Evolutionary conservation across 2,329 filamentous ascomycete genomes (phyloP), one percentile per base, ranked within the genome.

Genomic region (Talaromyces piceae): DNA sequence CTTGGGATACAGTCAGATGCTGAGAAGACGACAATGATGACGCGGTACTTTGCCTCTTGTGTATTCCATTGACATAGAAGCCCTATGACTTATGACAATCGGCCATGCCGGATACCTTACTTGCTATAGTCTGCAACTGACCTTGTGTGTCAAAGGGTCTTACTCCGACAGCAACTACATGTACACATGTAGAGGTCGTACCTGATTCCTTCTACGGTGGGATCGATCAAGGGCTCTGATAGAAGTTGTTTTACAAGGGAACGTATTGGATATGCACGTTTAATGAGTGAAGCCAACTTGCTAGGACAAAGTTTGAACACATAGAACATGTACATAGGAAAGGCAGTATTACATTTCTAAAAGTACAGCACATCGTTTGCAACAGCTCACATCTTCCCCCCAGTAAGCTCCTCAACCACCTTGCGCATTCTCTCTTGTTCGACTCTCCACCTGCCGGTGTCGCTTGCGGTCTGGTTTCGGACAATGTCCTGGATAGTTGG

Each of bases 391-490:
- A 81, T 73, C 72, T 83, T 85, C 47, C 83, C 83, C 50, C 84
- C 84, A 18, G 83, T 87, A 60, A 87, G 73, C 60, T 79, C 76
- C 67, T 86, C 83, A 7, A 79, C 82, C 62, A 87, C 78, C 66
- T 75, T 80, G 70, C 76, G 79, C 62, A 86, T 74, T 59, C 84
- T 75, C 55, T 79, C 72, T 62, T 78, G 76, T 28, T 76, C 77
- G 41, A 79, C 46, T 56, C 58, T 71, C 71, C 61, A 68, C 57
- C 61, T 65, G 57, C 51, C 58, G 28, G 58, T 49, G 52, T 70
- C 67, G 37, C 59, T 66, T 60, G 54, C 66, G 54, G 51, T 66
- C 49, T 54, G 50, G 49, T 63, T 60, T 18, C 60, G 61, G 54
- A 64, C 59, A 49, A 68, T 60, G 5, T 54, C 52, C 45, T 64